phyloP scores from a whole-genome alignment of 208 protist species.

The Crithidia acanthocephali region DNA sequence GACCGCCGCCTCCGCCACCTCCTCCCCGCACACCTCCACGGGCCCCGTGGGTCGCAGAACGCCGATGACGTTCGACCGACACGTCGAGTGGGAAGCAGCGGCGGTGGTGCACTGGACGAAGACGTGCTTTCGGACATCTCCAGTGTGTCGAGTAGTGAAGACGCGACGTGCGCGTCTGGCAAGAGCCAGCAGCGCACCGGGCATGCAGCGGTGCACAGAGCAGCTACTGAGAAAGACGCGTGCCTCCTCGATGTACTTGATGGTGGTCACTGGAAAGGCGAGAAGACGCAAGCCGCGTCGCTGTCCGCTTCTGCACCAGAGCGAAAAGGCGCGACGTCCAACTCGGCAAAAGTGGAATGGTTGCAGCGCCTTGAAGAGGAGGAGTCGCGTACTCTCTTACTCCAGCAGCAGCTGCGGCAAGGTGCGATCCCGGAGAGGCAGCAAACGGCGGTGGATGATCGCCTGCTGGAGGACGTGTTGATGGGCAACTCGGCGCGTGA shows the following conservation, averaged over 20 bases:
- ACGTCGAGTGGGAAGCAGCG: neutral
- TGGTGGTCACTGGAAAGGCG: neutral
- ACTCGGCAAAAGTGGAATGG: neutral
- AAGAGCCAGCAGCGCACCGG: neutral
- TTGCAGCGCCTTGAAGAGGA: constrained; percentile 9
- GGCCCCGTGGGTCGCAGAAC: neutral
- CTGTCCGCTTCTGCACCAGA: too few relatives aligned
- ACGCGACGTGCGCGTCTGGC: neutral
- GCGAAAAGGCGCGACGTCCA: neutral
- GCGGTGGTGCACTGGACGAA: neutral
- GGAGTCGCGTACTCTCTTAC: neutral
- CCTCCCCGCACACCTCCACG: constrained; percentile 8
- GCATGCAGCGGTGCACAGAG: neutral
- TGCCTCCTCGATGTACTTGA: constrained; percentile 5
- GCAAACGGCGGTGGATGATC: neutral
- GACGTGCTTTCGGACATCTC: constrained; percentile 8
- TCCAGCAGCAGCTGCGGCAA: constrained; percentile 3
- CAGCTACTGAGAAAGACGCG: neutral
- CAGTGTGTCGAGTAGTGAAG: neutral
- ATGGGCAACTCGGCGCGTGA: neutral
- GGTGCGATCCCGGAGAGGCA: too few relatives aligned
- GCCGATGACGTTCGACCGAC: neutral
- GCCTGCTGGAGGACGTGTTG: constrained; percentile 16
- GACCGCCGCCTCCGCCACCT: constrained; percentile 22
- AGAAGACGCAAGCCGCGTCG: neutral